A percentile compares a stretch with the other conserved stretches of the same genome.
Conservation (phyloP, 2,329 filamentous ascomycete species). For the Stagonosporopsis chrysanthemi region DNA sequence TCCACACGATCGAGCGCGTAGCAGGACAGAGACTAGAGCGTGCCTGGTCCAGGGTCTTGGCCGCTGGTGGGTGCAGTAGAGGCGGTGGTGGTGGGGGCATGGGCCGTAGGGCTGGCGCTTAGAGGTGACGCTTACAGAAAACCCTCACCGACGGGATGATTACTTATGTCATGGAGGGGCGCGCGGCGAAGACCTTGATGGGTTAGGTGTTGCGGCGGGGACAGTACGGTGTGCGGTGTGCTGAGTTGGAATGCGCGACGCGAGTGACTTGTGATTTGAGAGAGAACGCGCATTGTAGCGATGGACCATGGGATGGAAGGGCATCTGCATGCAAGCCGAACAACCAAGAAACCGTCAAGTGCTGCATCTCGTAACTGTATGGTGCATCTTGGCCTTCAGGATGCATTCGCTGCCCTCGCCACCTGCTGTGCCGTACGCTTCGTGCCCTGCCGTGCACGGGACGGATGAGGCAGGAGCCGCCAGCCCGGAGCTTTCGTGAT, state of each 20-base stretch:
- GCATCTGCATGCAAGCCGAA: background rate
- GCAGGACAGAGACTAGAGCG: constrained; percentile 18
- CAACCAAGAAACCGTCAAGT: background rate
- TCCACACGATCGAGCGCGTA: constrained; percentile 30
- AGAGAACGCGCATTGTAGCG: background rate
- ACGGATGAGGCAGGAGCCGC: constrained; percentile 8
- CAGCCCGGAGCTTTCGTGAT: constrained; percentile 9
- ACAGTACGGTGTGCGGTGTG: constrained; percentile 13
- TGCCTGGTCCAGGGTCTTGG: constrained; percentile 34
- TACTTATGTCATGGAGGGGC: constrained; percentile 26
- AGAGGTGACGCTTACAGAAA: constrained; percentile 8
- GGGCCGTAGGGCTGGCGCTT: constrained; percentile 36
- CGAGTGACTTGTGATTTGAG: background rate
- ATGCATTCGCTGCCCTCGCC: background rate
- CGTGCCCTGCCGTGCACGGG: constrained; percentile 5
- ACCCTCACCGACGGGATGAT: constrained; percentile 8
- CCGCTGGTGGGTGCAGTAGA: constrained; percentile 10
- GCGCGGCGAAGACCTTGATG: constrained; percentile 7
- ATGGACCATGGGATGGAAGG: background rate
- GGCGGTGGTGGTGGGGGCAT: constrained; percentile 29
- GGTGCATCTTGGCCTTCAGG: background rate
- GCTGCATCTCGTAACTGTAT: background rate
- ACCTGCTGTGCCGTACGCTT: constrained; percentile 8
- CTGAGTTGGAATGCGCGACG: constrained; percentile 24
- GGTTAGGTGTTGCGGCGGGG: constrained; percentile 1